phyloP scores from a whole-genome alignment of 768 basidiomycete genomes.

The Russula compacta region DNA sequence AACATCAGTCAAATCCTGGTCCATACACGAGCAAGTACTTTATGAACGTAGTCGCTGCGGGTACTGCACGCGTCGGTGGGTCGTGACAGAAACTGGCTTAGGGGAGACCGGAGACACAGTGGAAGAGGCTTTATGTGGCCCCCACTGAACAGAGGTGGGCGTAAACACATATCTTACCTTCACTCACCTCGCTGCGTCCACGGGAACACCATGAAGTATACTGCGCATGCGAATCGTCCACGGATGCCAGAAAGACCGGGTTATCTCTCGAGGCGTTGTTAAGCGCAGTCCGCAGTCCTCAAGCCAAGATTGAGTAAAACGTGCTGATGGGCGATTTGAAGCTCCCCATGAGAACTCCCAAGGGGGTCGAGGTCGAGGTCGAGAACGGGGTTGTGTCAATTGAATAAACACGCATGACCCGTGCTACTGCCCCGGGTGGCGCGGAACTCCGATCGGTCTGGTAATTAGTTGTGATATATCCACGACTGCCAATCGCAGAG shows the following conservation, averaged over 20 bases:
- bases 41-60: background rate
- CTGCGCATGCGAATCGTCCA: background rate
- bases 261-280: background rate
- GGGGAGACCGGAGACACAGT: background rate
- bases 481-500: too few species aligned
- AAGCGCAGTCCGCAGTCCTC: slow-evolving; percentile 3
- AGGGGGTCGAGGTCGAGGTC: too few species aligned
- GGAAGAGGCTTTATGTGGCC: background rate
- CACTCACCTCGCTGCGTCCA: background rate
- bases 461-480: too few species aligned
- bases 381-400: too few species aligned
- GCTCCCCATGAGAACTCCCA: too few species aligned
- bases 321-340: background rate
- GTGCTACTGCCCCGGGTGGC: too few species aligned
- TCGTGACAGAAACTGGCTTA: background rate
- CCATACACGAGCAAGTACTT: background rate
- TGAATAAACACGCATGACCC: too few species aligned
- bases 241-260: background rate
- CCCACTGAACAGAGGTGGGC: background rate
- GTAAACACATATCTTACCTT: background rate
- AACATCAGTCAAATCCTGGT: background rate
- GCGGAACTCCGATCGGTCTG: too few species aligned
- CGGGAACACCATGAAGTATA: background rate
- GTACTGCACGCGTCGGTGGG: background rate
- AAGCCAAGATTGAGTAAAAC: background rate